Conservation (phyloP, 495 filamentous ascomycete genomes). For the Hypoxylon intermedium region DNA sequence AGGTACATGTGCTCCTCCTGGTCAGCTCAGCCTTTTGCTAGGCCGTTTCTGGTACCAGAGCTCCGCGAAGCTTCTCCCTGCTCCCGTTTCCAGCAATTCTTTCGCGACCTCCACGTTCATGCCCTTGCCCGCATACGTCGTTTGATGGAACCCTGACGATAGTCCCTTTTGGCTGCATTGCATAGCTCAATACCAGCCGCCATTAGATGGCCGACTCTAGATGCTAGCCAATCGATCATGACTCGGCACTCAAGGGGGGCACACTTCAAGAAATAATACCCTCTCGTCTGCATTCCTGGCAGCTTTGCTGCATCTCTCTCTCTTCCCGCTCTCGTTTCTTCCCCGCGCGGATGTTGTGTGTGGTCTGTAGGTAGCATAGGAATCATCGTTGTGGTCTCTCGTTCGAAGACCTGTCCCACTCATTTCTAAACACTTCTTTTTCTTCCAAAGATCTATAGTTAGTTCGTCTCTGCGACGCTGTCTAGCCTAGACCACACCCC, state of each 20-base stretch:
- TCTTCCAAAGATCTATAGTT: slow-evolving; percentile 27
- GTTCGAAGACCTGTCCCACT: slow-evolving; percentile 37
- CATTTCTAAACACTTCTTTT: slow-evolving; percentile 30
- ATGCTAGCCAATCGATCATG: slow-evolving; percentile 42
- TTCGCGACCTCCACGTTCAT: neutral
- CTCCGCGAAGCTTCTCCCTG: no score
- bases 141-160: slow-evolving; percentile 25
- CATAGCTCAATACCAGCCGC: slow-evolving; percentile 38
- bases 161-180: slow-evolving; percentile 44
- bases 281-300: slow-evolving; percentile 30
- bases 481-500: slow-evolving; percentile 23
- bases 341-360: slow-evolving; percentile 34
- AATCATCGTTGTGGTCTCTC: slow-evolving; percentile 34
- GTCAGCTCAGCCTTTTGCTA: no score
- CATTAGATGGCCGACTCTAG: slow-evolving; percentile 32
- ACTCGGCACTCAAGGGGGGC: slow-evolving; percentile 20
- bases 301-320: slow-evolving; percentile 29
- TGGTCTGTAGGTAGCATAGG: slow-evolving; percentile 40
- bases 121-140: slow-evolving; percentile 13
- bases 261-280: slow-evolving; percentile 42
- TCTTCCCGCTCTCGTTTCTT: slow-evolving; percentile 39
- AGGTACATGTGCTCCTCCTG: no score
- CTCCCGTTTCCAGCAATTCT: no score
- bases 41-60: no score
- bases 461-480: slow-evolving; percentile 30